Evolutionary conservation across 345 rosid genomes (phyloP).

Genomic region (Toxicodendron radicans): DNA sequence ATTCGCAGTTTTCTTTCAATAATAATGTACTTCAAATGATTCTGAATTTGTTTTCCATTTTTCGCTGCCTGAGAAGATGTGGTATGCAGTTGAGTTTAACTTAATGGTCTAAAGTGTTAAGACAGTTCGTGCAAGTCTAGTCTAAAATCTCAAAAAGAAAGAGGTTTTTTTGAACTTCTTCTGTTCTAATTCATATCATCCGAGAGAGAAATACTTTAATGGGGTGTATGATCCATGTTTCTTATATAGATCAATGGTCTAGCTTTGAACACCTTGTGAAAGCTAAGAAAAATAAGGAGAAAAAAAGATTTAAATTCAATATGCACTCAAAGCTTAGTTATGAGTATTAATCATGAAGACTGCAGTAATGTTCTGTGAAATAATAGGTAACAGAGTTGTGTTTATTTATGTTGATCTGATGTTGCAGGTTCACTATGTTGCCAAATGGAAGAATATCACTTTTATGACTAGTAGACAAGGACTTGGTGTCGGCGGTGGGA

Average conservation of each 20-base stretch:
- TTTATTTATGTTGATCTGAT: too few relatives aligned
- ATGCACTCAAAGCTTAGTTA: too few relatives aligned
- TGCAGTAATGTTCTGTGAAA: neutral
- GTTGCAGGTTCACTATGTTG: constrained; percentile 87
- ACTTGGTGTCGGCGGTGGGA: constrained; percentile 95
- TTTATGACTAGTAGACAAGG: constrained; percentile 99
- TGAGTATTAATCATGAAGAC: neutral
- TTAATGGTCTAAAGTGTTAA: too few relatives aligned
- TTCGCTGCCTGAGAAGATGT: too few relatives aligned
- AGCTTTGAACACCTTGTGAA: neutral
- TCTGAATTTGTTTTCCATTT: too few relatives aligned
- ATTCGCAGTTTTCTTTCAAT: too few relatives aligned
- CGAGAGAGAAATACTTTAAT: neutral
- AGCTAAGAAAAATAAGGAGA: too few relatives aligned
- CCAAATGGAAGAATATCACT: constrained; percentile 92
- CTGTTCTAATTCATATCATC: neutral
- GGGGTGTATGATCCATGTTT: neutral
- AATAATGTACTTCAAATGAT: too few relatives aligned
- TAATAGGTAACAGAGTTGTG: neutral
- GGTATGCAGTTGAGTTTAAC: too few relatives aligned
- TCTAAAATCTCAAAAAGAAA: neutral
- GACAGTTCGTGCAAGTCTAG: neutral
- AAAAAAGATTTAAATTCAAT: too few relatives aligned
- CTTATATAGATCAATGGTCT: neutral
- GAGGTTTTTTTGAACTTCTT: neutral